Evolutionary conservation across 352 stramenopile genomes (phyloP), one percentile per base, ranked within the genome.

Genomic region (Phytophthora tubulina): DNA sequence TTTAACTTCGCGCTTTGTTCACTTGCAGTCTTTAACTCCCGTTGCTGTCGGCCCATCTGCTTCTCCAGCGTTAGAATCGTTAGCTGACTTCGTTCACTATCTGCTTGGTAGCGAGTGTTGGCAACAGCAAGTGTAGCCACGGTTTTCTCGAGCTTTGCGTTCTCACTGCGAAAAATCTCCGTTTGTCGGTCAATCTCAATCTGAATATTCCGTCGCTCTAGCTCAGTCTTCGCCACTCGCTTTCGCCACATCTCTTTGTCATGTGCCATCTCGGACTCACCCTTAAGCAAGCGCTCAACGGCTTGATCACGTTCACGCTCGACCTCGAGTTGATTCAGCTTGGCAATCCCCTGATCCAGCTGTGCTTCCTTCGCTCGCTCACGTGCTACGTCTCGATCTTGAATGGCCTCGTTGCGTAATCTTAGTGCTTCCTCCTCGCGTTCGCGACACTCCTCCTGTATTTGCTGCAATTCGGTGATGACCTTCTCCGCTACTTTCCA

Each of bases 151-250:
- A 88, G 58, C 27, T 70, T 82, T 14, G 63, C 55, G 50, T 81
- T 84, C 39, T 88, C 72, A 5, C 51, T 64, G 3, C 80, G 77
- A 32, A 88, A 56, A n/a, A 79, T 32, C 45, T 78, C 76, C 3
- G 79, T 88, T 49, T 90, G 82, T 10, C 78, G 65, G 31, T 90
- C 79, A 33, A 90, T 90, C 56, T 90, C 82, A 10, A 87, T 72
- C 52, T 90, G 80, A 38, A 90, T 88, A 39, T 87, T 90, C 21
- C 78, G 75, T 13, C 82, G 82, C 13, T 90, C 80, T 17, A 79
- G 59, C 52, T 87, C 80, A 1, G 71, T 74, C 33, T 82, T 84
- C 5, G 68, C 72, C 6, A 86, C 74, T n/a, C 73, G 71, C 31
- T 74, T 79, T 9, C 73, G 35, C 76, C 82, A 90, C 27, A 71